Evolutionary conservation across 495 filamentous ascomycete genomes (phyloP), one percentile per base, ranked within the genome.

Genomic region (Penicillium desertorum): DNA sequence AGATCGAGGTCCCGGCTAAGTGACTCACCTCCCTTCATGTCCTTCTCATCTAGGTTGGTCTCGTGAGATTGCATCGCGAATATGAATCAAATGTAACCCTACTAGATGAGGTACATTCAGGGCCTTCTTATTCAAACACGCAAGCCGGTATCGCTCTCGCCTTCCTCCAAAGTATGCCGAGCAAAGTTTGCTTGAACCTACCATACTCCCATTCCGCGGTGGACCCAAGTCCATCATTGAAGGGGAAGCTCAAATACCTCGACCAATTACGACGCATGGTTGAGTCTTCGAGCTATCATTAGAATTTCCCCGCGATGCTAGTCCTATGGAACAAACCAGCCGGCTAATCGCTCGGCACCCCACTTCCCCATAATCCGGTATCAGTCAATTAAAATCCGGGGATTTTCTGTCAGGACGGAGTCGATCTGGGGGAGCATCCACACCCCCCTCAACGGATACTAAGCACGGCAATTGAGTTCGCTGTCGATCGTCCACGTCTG

Each of bases 1-100:
- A 74, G 51, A 39, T 65, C 69, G 12, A 71, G 54, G 59, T 73
- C 69, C 17, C 60, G 65, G 2, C 51, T 41, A 29, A 45, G 16
- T 23, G 56, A 27, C 16, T 54, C 59, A 8, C 51, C 32, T 5
- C 25, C 34, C 10, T 62, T 65, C 6, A 57, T 19, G 25, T 51
- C 52, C 48, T 56, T 48, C 37, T 62, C 59, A 32, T 57, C 48
- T 20, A 47, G 32, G 20, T 19, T 45, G 7, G 44, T 20, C 5
- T 47, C 27, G 19, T 56, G 19, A 12, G 9, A 7, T 20, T 47
- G 27, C 53, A 27, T 41, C 7, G 12, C 14, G 37, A 34, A 19
- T 43, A 6, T 39, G 16, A 39, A 3, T 22, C 23, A 27, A 32
- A 3, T 14, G 16, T 39, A 32, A 16, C 10, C 22, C 14, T 34